phyloP scores from a whole-genome alignment of 2,329 filamentous ascomycete genomes.

The Pseudocercospora cruenta region DNA sequence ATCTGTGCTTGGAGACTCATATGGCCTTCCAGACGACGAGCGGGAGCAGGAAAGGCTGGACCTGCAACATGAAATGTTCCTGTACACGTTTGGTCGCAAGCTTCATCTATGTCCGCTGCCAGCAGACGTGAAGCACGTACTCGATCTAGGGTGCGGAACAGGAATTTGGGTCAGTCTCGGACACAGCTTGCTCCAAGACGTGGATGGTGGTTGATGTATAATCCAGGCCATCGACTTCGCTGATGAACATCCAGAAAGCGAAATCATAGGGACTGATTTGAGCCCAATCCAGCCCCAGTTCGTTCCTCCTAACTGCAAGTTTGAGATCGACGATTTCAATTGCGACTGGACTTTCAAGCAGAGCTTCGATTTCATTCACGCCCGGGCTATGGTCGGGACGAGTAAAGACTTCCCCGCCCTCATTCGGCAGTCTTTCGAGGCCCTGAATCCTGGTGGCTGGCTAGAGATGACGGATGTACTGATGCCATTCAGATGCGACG shows the following conservation, averaged over 20 bases:
- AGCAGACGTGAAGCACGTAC: slow-evolving; percentile 44
- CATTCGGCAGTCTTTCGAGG: slow-evolving; percentile 26
- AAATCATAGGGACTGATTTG: slow-evolving; percentile 31
- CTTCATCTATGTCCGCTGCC: slow-evolving; percentile 50
- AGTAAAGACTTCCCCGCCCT: slow-evolving; percentile 25
- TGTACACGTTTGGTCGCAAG: slow-evolving; percentile 31
- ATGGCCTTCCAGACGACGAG: slow-evolving; percentile 41
- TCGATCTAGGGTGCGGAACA: slow-evolving; percentile 54
- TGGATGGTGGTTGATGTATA: not conserved
- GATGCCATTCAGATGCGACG: not conserved
- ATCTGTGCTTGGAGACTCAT: slow-evolving; percentile 21
- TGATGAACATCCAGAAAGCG: slow-evolving; percentile 26
- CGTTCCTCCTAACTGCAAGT: slow-evolving; percentile 12
- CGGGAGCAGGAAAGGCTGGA: slow-evolving; percentile 37
- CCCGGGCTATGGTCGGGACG: slow-evolving; percentile 30
- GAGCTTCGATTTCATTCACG: slow-evolving; percentile 33
- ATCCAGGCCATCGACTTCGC: slow-evolving; percentile 38
- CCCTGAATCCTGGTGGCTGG: slow-evolving; percentile 39
- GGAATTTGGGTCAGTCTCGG: slow-evolving; percentile 26
- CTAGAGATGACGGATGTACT: slow-evolving; percentile 40
- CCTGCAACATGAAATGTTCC: slow-evolving; percentile 39
- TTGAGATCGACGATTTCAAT: slow-evolving; percentile 9
- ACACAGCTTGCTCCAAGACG: not conserved
- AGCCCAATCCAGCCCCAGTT: slow-evolving; percentile 30
- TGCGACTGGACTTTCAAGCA: slow-evolving; percentile 17